Evolutionary conservation across 2,329 filamentous ascomycete genomes (phyloP).

Genomic region (Hortaea sp.): DNA sequence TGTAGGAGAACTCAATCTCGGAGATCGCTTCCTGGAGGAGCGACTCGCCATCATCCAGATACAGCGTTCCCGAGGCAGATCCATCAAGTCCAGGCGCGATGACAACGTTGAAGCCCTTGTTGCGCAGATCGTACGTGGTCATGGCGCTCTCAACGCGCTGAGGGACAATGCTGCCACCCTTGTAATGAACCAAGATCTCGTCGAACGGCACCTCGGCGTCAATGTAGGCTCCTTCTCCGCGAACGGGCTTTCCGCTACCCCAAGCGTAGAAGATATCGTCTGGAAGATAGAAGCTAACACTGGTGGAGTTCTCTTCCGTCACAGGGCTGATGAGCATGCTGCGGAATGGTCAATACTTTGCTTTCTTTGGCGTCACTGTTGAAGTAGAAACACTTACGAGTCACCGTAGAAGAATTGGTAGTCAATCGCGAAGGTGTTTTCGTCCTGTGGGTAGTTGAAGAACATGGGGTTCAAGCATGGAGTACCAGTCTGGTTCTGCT

Average conservation of each 20-base stretch:
- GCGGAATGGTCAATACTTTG: not conserved
- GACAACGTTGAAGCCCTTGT: constrained; percentile 59
- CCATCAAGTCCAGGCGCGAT: constrained; percentile 55
- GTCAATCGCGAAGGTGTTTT: constrained; percentile 42
- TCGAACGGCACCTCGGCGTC: constrained; percentile 37
- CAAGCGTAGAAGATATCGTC: constrained; percentile 51
- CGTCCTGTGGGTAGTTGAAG: constrained; percentile 55
- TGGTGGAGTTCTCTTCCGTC: constrained; percentile 40
- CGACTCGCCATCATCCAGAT: constrained; percentile 67
- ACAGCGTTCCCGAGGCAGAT: constrained; percentile 56
- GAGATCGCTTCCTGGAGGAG: constrained; percentile 47
- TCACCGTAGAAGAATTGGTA: constrained; percentile 51
- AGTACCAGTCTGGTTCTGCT: constrained; percentile 49
- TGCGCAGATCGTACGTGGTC: constrained; percentile 53
- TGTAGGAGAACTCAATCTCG: constrained; percentile 50
- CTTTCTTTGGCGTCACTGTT: not conserved
- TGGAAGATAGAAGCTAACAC: constrained; percentile 46
- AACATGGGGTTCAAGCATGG: constrained; percentile 61
- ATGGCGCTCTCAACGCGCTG: constrained; percentile 45
- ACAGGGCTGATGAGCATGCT: constrained; percentile 48
- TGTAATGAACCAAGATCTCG: constrained; percentile 55
- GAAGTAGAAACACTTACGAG: not conserved
- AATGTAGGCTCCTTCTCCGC: constrained; percentile 35
- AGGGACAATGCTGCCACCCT: constrained; percentile 54
- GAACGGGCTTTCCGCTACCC: constrained; percentile 39